These are phyloP conservation scores for Calocybe indica DNA, from an alignment of 768 basidiomycete species.

Conservation along the genomic window DNA sequence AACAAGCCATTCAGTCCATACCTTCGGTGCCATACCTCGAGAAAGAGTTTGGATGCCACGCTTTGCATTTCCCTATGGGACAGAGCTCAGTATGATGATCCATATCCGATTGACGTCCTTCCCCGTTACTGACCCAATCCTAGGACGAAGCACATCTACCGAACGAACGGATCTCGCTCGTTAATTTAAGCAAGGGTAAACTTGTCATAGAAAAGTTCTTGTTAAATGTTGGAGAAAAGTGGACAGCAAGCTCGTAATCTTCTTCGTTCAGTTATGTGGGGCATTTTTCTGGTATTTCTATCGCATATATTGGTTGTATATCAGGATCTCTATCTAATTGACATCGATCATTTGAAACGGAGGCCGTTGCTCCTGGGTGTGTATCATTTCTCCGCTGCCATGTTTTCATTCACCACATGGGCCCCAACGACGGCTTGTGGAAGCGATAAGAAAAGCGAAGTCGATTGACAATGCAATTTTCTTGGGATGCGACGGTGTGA, in stretches of 20 bases:
- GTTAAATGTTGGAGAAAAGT: constrained; percentile 38
- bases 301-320: too few relatives aligned
- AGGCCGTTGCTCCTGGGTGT: too few relatives aligned
- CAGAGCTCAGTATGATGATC: constrained; percentile 69
- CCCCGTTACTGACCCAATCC: neutral
- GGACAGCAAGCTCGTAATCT: neutral
- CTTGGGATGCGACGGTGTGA: too few relatives aligned
- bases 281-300: too few relatives aligned
- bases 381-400: too few relatives aligned
- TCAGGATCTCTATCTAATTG: too few relatives aligned
- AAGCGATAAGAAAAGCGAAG: too few relatives aligned
- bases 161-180: constrained; percentile 85
- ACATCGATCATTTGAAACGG: too few relatives aligned
- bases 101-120: neutral
- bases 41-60: constrained; percentile 83
- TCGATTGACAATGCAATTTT: too few relatives aligned
- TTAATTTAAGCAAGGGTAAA: constrained; percentile 76
- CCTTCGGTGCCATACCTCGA: constrained; percentile 93
- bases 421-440: too few relatives aligned
- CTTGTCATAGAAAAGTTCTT: constrained; percentile 74
- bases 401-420: too few relatives aligned
- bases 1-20: constrained; percentile 56
- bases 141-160: constrained; percentile 91
- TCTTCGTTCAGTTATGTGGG: too few relatives aligned
- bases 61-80: constrained; percentile 91